Base-by-base conservation (phyloP, 139 green algal genomes). In the Ettlia oleoabundans region DNA sequence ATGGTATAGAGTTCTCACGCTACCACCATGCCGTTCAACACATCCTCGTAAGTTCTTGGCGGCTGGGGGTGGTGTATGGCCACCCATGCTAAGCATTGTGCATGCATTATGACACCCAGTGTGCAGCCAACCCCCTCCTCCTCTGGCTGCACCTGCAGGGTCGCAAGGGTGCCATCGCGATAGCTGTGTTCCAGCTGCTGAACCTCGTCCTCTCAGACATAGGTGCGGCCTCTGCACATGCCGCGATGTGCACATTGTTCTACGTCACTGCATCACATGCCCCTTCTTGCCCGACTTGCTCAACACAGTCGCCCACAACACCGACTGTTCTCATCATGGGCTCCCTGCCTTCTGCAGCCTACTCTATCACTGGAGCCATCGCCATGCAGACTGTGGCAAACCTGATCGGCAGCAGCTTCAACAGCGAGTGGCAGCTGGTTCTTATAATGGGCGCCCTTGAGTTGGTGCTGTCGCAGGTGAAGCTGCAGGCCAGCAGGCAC, bases 141-240 rank as follows among this genome's bases (percentile, higher is more conserved):
- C n/a, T n/a, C n/a, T n/a, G n/a, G n/a, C n/a, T n/a, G n/a, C n/a
- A n/a, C n/a, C n/a, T 80, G 74, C 30, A 83, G 64, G 86, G 86
- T 4, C 26, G 26, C 10, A 43, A 40, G 30, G 65, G 66, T 30
- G 52, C 41, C 32, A 72, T 80, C n/a, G 76, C 68, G 0, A 55
- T 89, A 28, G 70, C 63, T 22, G 55, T 88, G 30, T 74, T 88
- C 2, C 89, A 92, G 80, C 78, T 90, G 33, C 26, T 81, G 24
- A 92, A 88, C 62, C 80, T 92, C 47, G 65, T 92, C n/a, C 78
- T 88, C 0, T 89, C 76, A 2, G 76, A 52, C 30, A 81, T 92
- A 2, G 89, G 79, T 55, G 87, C 84, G 82, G 18, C 81, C 66
- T 15, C 73, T 92, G 43, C 85, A 0, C 4, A 10, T 58, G 47